phyloP scores from a whole-genome alignment of 2,329 filamentous ascomycete genomes.

The Diaporthe sp. region DNA sequence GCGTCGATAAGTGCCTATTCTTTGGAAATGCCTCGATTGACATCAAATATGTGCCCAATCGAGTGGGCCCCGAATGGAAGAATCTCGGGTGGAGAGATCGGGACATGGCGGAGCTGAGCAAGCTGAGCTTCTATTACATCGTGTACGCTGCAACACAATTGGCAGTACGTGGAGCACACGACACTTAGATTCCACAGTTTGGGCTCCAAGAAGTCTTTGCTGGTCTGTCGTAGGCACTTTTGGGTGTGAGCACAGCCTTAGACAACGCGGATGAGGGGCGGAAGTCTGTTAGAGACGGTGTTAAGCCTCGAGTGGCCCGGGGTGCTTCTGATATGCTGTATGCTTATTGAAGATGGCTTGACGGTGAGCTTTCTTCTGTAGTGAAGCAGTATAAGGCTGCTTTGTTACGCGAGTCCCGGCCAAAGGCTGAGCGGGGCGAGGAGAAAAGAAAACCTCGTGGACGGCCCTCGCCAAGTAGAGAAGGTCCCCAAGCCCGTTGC shows the following conservation, averaged over 20 bases:
- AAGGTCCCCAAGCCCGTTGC: too few species aligned
- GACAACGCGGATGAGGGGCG: neutral
- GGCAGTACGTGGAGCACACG: neutral
- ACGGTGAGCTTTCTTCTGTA: neutral
- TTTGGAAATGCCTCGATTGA: neutral
- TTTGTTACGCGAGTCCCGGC: neutral
- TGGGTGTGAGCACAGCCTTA: constrained; percentile 1
- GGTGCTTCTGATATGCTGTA: neutral
- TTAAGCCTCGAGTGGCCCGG: neutral
- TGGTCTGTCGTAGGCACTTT: neutral
- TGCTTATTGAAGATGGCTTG: neutral
- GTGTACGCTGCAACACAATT: constrained; percentile 8
- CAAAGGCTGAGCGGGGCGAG: neutral
- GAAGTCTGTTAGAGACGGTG: neutral
- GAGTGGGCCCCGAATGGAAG: neutral
- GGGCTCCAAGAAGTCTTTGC: neutral
- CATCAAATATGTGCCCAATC: neutral
- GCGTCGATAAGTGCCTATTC: neutral
- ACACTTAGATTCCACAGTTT: neutral
- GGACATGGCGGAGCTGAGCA: neutral
- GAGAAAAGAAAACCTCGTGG: neutral
- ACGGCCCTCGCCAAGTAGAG: too few species aligned
- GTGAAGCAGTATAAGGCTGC: neutral
- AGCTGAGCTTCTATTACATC: constrained; percentile 15
- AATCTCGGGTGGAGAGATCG: neutral